These are phyloP conservation scores for Pichia phayaonensis DNA, from an alignment of 805 yeast genomes.

Conservation along the genomic window DNA sequence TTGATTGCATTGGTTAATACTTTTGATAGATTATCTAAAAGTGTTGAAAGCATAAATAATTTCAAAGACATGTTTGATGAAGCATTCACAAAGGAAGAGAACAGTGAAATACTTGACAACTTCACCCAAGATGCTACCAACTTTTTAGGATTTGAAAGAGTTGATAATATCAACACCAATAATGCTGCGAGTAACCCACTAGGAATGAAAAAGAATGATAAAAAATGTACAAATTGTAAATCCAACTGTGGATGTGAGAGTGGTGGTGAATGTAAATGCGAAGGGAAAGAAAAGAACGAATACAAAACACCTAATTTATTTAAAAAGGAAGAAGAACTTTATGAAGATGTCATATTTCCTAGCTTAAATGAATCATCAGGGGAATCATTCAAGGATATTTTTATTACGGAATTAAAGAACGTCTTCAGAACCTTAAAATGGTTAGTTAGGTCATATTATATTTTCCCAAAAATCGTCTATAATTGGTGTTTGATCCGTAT, in stretches of 20 bases:
- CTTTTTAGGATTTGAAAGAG: background rate
- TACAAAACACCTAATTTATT: constrained; percentile 16
- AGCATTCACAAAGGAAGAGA: constrained; percentile 23
- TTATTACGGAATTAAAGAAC: constrained; percentile 15
- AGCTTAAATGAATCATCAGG: constrained; percentile 1
- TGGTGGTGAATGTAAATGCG: background rate
- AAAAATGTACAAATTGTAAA: background rate
- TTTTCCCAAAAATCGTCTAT: constrained; percentile 60
- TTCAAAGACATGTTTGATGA: constrained; percentile 52
- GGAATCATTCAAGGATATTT: constrained; percentile 16
- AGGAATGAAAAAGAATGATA: background rate
- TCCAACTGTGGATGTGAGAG: background rate
- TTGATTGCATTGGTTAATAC: constrained; percentile 87
- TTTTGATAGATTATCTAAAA: constrained; percentile 83
- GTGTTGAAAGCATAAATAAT: constrained; percentile 63
- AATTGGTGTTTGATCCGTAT: constrained; percentile 40
- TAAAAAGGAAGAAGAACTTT: constrained; percentile 19
- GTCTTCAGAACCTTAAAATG: constrained; percentile 54
- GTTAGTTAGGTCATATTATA: constrained; percentile 55
- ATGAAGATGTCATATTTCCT: constrained; percentile 21
- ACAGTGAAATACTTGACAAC: constrained; percentile 9
- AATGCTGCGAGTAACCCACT: background rate
- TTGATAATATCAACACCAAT: background rate
- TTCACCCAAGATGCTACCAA: background rate
- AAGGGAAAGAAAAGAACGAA: background rate